A percentile compares a stretch with the other conserved stretches of the same genome.
Evolutionary conservation across 768 basidiomycete species (phyloP).

Genomic region (Crucibulum laeve): DNA sequence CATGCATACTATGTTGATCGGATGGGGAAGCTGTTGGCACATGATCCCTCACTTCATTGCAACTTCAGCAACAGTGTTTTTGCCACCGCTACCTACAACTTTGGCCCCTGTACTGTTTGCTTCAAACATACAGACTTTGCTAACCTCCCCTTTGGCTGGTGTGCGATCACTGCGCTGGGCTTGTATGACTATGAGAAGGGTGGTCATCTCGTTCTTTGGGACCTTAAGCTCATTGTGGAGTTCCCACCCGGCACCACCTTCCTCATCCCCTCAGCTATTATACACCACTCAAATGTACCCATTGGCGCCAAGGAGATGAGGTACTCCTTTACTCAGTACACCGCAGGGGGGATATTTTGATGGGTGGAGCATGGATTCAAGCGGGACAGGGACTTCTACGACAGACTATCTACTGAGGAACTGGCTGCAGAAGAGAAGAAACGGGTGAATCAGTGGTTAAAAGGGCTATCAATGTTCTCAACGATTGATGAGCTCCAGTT

Average conservation of each 20-base stretch:
- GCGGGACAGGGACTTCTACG: too few relatives aligned
- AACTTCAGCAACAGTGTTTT: conserved; percentile 25
- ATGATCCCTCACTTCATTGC: conserved; percentile 5
- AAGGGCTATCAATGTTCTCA: too few relatives aligned
- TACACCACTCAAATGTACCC: conserved; percentile 13
- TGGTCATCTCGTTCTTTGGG: conserved; percentile 21
- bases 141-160: conserved; percentile 17
- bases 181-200: conserved; percentile 13
- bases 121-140: conserved; percentile 14
- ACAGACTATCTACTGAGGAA: too few relatives aligned
- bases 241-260: conserved; percentile 15
- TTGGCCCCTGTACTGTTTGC: conserved; percentile 9
- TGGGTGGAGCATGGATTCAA: too few relatives aligned
- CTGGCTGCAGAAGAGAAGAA: too few relatives aligned
- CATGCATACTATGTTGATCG: conserved; percentile 9
- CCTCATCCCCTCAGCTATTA: conserved; percentile 16
- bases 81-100: conserved; percentile 21
- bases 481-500: too few relatives aligned
- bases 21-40: conserved; percentile 6
- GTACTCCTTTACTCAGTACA: conserved; percentile 20
- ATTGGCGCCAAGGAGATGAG: conserved; percentile 11
- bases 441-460: too few relatives aligned
- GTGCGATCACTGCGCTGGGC: conserved; percentile 20
- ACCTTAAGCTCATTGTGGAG: conserved; percentile 15
- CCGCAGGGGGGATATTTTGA: too few relatives aligned